A percentile compares a stretch with the other conserved stretches of the same genome.
phyloP scores from a whole-genome alignment of 257 asterid genomes.

The Solanum etuberosum region DNA sequence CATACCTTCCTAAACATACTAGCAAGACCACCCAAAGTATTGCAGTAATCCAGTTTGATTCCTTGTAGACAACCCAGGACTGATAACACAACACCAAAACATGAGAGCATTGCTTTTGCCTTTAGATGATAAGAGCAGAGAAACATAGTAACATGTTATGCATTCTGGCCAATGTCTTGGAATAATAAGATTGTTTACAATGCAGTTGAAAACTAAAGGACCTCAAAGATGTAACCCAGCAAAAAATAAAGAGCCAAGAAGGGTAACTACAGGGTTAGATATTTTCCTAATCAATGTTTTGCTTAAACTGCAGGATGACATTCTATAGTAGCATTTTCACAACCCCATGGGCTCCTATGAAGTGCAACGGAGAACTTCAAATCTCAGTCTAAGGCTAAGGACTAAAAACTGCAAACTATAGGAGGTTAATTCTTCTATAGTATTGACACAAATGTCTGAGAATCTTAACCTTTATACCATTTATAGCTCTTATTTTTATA shows the following conservation, averaged over 20 bases:
- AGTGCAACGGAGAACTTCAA: not conserved
- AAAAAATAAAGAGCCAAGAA: not conserved
- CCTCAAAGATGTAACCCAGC: not conserved
- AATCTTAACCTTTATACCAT: not conserved
- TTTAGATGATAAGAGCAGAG: not conserved
- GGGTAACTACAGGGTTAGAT: not conserved
- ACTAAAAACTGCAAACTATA: not conserved
- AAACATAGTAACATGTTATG: not conserved
- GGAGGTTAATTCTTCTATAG: not conserved
- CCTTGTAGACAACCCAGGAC: constrained; percentile 76
- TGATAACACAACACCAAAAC: constrained; percentile 13
- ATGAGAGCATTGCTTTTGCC: not conserved
- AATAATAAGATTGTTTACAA: not conserved
- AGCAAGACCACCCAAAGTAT: constrained; percentile 49
- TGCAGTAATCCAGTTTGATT: constrained; percentile 47
- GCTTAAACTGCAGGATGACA: not conserved
- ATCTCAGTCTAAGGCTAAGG: not conserved
- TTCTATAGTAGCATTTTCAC: not conserved
- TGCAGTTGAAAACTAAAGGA: not conserved
- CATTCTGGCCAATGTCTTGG: not conserved
- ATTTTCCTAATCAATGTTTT: not conserved
- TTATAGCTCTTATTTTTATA: not conserved
- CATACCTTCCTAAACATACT: constrained; percentile 71
- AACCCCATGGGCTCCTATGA: not conserved
- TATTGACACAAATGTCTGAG: not conserved